Evolutionary conservation across 192 early-diverging fungal genomes (phyloP).

Genomic region (Gamsiella multidivaricata): DNA sequence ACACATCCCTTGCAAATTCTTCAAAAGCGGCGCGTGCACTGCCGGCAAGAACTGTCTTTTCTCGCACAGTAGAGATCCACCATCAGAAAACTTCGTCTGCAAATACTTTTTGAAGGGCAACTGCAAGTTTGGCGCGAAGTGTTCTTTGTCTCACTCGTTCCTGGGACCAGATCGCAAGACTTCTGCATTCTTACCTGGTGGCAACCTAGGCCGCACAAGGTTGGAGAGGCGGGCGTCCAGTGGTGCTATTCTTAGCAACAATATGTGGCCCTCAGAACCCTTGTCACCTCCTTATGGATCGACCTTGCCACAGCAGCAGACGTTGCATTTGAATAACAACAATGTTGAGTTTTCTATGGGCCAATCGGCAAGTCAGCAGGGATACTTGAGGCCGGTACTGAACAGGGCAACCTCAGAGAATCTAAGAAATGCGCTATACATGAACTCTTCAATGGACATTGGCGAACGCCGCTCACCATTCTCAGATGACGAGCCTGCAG

Average conservation of each 20-base stretch:
- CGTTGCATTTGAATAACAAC: conserved; percentile 17
- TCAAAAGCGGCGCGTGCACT: conserved; percentile 79
- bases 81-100: conserved; percentile 73
- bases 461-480: conserved; percentile 18
- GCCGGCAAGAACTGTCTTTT: conserved; percentile 80
- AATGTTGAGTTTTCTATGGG: conserved; percentile 47
- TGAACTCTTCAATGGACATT: not conserved
- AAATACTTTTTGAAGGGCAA: conserved; percentile 84
- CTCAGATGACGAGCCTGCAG: conserved; percentile 19
- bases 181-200: conserved; percentile 25
- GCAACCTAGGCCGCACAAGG: conserved; percentile 14
- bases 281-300: conserved; percentile 41
- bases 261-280: conserved; percentile 35
- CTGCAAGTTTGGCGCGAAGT: conserved; percentile 83
- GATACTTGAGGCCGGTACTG: conserved; percentile 17
- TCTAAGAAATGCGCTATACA: not conserved
- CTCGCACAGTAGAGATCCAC: conserved; percentile 75
- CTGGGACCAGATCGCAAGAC: conserved; percentile 48
- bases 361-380: conserved; percentile 16
- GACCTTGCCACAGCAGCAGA: conserved; percentile 18
- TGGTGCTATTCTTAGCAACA: conserved; percentile 45
- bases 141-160: conserved; percentile 69
- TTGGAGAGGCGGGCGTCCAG: conserved; percentile 46
- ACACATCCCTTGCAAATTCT: conserved; percentile 86
- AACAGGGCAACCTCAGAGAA: conserved; percentile 4